Evolutionary conservation across 208 protist species (phyloP), one percentile per base, ranked within the genome.

Genomic region (Trypanosoma melophagium): DNA sequence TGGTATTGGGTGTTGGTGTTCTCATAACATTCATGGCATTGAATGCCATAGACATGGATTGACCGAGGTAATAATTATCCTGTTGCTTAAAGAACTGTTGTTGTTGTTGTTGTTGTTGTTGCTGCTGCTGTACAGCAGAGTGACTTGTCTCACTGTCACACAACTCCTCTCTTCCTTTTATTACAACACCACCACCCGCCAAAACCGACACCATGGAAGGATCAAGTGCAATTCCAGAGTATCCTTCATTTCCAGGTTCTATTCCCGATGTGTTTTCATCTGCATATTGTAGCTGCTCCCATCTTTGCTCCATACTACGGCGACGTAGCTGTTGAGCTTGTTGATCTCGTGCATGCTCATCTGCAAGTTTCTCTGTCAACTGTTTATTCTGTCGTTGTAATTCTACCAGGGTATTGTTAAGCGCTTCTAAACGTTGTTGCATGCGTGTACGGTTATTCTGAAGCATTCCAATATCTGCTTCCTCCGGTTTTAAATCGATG

Each of bases 331-430:
- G 78, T 17, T 77, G 74, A 35, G 84, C 90, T 77, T 91, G 76
- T 68, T 86, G 77, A 42, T 93, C 88, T 0, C 80, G 77, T 58
- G 78, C 67, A 12, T 72, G 73, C 67, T 96, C 90, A 45, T 93
- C 90, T 1, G 77, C 78, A 28, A 94, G 79, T 63, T 93, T 92
- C 66, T 90, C 76, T 7, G 84, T 90, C 22, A 96, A 74, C 47
- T 91, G 80, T 7, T 89, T 83, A 66, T 96, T 96, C 55, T 92
- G 87, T 44, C 74, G 74, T 64, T 90, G 87, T 35, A 96, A 76
- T 9, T 81, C 76, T 7, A n/a, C 44, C 14, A 96, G 66, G 25
- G 81, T 89, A 22, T 16, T 58, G 1, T 54, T 79, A 35, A 94
- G 53, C 35, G 92, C 84, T 55, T 80, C 72, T 22, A 94, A 61